These are phyloP conservation scores for Monilinia fructigena DNA, from an alignment of 2,329 filamentous ascomycete species.

Conservation along the genomic window DNA sequence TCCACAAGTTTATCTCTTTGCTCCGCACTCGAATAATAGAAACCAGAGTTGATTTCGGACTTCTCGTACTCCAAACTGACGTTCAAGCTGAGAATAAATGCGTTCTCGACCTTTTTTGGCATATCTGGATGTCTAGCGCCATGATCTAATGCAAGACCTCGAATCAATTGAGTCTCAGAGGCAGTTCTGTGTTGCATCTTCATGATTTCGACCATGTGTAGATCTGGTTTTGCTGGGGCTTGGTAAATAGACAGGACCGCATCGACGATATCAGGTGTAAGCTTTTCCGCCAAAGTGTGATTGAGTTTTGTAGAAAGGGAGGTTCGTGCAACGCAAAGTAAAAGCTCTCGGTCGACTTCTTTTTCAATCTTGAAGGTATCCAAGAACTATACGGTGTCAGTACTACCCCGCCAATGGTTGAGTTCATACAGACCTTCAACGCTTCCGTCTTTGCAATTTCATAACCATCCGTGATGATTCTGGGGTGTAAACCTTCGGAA, in stretches of 20 bases:
- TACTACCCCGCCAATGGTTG: neutral
- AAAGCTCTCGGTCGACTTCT: slow-evolving; percentile 88
- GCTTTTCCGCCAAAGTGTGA: slow-evolving; percentile 78
- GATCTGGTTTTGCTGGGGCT: slow-evolving; percentile 83
- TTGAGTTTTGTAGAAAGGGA: slow-evolving; percentile 96
- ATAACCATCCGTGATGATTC: slow-evolving; percentile 96
- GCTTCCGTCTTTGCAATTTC: slow-evolving; percentile 94
- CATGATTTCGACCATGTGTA: slow-evolving; percentile 99
- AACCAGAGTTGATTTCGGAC: slow-evolving; percentile 97
- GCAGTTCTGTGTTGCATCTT: slow-evolving; percentile 99
- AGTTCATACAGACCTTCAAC: slow-evolving; percentile 62
- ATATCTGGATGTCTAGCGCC: slow-evolving; percentile 96
- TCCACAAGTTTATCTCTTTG: slow-evolving; percentile 98
- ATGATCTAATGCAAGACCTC: slow-evolving; percentile 89
- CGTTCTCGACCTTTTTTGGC: slow-evolving; percentile 95
- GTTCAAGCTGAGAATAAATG: slow-evolving; percentile 91
- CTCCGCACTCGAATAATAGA: slow-evolving; percentile 97
- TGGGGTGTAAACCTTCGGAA: slow-evolving; percentile 90
- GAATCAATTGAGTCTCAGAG: slow-evolving; percentile 93
- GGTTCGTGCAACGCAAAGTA: slow-evolving; percentile 89
- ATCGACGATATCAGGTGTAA: slow-evolving; percentile 94
- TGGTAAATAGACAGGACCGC: slow-evolving; percentile 93
- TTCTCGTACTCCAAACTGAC: slow-evolving; percentile 98
- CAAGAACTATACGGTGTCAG: slow-evolving; percentile 64
- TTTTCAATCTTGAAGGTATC: slow-evolving; percentile 88